Percentiles rank a stretch among this genome's conserved stretches.
These are phyloP conservation scores for Glycine soja DNA, from an alignment of 306 rosid species.

Conservation along the genomic window DNA sequence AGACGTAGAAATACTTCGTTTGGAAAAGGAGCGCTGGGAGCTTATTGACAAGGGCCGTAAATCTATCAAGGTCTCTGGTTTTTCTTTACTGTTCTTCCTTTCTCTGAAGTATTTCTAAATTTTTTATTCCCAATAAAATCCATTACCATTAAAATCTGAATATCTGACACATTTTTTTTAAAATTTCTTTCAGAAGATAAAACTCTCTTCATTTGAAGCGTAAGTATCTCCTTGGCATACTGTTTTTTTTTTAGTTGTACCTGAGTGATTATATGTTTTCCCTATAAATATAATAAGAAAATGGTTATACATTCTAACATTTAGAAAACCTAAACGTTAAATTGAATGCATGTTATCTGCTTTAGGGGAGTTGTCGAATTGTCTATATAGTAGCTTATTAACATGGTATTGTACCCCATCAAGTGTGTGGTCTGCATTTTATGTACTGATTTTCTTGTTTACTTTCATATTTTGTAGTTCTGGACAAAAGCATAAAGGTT, in stretches of 20 bases:
- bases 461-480: conserved; percentile 59
- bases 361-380: conserved; percentile 12
- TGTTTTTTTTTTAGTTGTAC: conserved; percentile 20
- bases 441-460: conserved; percentile 38
- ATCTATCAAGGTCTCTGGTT: conserved; percentile 57
- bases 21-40: conserved; percentile 67
- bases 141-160: conserved; percentile 47
- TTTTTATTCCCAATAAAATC: conserved; percentile 40
- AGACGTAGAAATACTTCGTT: conserved; percentile 61
- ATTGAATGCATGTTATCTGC: conserved; percentile 3
- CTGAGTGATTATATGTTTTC: conserved; percentile 5
- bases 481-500: conserved; percentile 55
- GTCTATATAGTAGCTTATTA: conserved; percentile 24
- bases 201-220: conserved; percentile 62
- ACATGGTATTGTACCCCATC: conserved; percentile 9
- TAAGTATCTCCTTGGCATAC: conserved; percentile 56
- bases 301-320: background rate
- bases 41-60: conserved; percentile 60
- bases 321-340: conserved; percentile 7
- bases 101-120: conserved; percentile 33
- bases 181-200: conserved; percentile 68
- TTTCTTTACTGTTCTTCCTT: conserved; percentile 38
- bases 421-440: conserved; percentile 40
- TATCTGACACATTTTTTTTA: conserved; percentile 46
- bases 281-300: background rate